Conservation (phyloP, 2,329 filamentous ascomycete genomes). For the Aaosphaeria pasadenensis region DNA sequence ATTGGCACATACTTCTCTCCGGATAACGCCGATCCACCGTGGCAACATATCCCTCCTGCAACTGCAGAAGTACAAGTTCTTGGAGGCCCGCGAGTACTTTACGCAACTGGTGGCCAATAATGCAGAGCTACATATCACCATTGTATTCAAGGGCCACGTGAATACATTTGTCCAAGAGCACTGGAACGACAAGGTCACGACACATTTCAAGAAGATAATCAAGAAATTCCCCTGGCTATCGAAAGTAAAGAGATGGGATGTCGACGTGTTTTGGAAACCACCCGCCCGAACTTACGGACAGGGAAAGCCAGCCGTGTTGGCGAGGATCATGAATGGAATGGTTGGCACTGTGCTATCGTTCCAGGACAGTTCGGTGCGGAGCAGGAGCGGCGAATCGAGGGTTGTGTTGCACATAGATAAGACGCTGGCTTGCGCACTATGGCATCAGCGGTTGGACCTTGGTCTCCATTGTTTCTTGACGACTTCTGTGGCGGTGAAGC, state of each 20-base stretch:
- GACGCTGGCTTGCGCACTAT: neutral
- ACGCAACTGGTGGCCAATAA: constrained; percentile 18
- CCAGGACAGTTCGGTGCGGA: neutral
- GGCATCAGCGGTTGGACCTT: neutral
- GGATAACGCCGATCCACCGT: constrained; percentile 19
- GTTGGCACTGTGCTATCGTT: neutral
- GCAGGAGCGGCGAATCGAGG: neutral
- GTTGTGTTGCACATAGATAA: neutral
- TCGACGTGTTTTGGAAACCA: constrained; percentile 23
- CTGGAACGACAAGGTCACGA: constrained; percentile 23
- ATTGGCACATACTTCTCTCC: constrained; percentile 20
- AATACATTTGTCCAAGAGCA: constrained; percentile 23
- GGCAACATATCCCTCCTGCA: constrained; percentile 19
- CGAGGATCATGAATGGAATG: constrained; percentile 2
- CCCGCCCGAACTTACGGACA: neutral
- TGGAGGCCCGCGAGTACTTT: constrained; percentile 25
- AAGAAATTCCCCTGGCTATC: constrained; percentile 22
- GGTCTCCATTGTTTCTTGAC: neutral
- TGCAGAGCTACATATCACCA: constrained; percentile 14
- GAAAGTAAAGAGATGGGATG: constrained; percentile 19
- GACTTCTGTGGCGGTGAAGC: neutral
- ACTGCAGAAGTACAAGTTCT: constrained; percentile 12
- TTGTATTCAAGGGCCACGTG: constrained; percentile 23
- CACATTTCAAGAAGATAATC: constrained; percentile 18
- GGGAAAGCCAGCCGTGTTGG: neutral